Conservation (phyloP, 208 protist genomes). For the Naegleria lovaniensis region DNA sequence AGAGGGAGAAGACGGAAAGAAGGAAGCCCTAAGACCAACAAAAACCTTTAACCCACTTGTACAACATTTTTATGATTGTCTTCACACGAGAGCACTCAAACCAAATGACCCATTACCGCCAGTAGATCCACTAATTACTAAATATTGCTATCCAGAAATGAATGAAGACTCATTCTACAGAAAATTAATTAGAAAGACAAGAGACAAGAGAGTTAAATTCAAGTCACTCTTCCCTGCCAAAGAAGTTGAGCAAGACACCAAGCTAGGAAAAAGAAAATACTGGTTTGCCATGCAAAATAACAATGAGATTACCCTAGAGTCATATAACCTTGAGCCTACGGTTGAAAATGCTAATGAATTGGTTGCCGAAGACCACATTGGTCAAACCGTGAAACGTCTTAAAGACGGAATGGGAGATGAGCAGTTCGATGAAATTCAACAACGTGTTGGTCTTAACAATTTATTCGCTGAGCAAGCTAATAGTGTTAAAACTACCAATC, state of each 20-base stretch:
- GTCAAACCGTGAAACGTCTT: not conserved
- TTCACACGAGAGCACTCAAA: slow-evolving; percentile 45
- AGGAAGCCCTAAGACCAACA: slow-evolving; percentile 53
- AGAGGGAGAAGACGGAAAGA: slow-evolving; percentile 49
- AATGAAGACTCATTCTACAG: not conserved
- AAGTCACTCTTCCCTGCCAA: not conserved
- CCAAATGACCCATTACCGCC: slow-evolving; percentile 28
- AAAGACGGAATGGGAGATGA: not conserved
- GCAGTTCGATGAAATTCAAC: not conserved
- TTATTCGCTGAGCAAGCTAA: not conserved
- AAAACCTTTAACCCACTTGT: slow-evolving; percentile 73
- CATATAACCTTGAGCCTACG: not conserved
- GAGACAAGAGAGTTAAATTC: not conserved
- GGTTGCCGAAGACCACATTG: not conserved
- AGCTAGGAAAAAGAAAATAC: slow-evolving; percentile 4
- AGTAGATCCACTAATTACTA: slow-evolving; percentile 17
- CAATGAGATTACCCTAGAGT: slow-evolving; percentile 9
- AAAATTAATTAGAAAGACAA: slow-evolving; percentile 28
- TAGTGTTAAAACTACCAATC: slow-evolving; percentile 49
- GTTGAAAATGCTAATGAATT: not conserved
- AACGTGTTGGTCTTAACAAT: not conserved
- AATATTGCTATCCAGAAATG: slow-evolving; percentile 25
- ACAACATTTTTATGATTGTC: slow-evolving; percentile 69
- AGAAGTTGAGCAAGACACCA: not conserved
- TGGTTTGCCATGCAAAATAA: slow-evolving; percentile 21